Conservation (phyloP, 176 grass and related monocot species). For the Alloteropsis semialata region DNA sequence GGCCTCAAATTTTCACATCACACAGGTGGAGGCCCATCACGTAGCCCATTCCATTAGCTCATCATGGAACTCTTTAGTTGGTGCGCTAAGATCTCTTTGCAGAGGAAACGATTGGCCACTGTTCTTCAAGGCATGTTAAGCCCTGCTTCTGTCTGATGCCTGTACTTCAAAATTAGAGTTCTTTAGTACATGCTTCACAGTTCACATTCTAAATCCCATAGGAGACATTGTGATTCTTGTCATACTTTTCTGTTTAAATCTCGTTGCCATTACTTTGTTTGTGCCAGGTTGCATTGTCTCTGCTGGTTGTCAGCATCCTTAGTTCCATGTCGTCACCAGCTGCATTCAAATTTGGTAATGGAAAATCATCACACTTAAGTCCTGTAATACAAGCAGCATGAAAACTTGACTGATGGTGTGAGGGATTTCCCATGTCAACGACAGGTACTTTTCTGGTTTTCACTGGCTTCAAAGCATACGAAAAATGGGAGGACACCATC, state of each 20-base stretch:
- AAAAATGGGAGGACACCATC: constrained; percentile 85
- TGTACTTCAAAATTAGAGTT: constrained; percentile 17
- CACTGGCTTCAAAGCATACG: constrained; percentile 70
- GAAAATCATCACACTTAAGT: constrained; percentile 5
- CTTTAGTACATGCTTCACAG: neutral
- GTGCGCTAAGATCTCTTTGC: constrained; percentile 77
- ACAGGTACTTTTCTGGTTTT: constrained; percentile 74
- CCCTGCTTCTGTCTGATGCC: constrained; percentile 13
- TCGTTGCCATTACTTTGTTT: constrained; percentile 5
- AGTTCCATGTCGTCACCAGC: constrained; percentile 57
- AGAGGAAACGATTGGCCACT: constrained; percentile 90
- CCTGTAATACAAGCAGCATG: neutral
- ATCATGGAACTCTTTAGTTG: constrained; percentile 76
- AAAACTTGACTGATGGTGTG: constrained; percentile 12
- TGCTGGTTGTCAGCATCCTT: constrained; percentile 73
- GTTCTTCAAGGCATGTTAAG: constrained; percentile 62
- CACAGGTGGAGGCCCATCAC: constrained; percentile 57
- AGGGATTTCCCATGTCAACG: constrained; percentile 25
- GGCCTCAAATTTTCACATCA: constrained; percentile 75
- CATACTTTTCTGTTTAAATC: neutral
- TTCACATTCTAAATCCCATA: neutral
- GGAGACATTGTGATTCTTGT: neutral
- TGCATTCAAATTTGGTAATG: constrained; percentile 80
- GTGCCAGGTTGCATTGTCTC: constrained; percentile 59
- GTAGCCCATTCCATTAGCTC: constrained; percentile 57